Conservation (phyloP, 345 rosid species). For the Populus nigra region DNA sequence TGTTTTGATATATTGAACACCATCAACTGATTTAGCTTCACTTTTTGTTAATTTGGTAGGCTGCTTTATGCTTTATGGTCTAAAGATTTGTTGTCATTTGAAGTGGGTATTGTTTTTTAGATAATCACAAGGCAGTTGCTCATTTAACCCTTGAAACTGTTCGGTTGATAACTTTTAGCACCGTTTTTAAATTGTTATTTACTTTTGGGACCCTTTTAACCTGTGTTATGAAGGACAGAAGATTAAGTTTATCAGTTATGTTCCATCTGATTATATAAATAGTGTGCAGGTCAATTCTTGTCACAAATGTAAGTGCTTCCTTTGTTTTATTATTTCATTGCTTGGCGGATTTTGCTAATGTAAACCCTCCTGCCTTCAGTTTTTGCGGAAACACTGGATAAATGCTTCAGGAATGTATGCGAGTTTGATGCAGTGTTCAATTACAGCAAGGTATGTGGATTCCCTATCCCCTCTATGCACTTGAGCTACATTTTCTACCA, state of each 20-base stretch:
- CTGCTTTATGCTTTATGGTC: neutral
- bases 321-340: neutral
- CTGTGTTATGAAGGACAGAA: neutral
- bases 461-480: neutral
- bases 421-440: constrained; percentile 87
- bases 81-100: neutral
- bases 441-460: constrained; percentile 69
- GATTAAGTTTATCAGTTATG: neutral
- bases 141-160: neutral
- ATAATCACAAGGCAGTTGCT: neutral
- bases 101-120: neutral
- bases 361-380: constrained; percentile 49
- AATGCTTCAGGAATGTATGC: constrained; percentile 93
- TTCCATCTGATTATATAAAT: neutral
- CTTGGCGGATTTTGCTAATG: constrained; percentile 21
- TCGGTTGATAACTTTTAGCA: neutral
- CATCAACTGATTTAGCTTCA: neutral
- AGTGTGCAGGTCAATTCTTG: neutral
- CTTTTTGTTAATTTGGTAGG: neutral
- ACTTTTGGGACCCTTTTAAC: neutral
- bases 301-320: neutral
- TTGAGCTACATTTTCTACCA: neutral
- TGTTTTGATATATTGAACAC: neutral
- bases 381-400: constrained; percentile 92
- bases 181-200: neutral